Evolutionary conservation across 495 filamentous ascomycete genomes (phyloP).

Genomic region (Neurospora discreta): DNA sequence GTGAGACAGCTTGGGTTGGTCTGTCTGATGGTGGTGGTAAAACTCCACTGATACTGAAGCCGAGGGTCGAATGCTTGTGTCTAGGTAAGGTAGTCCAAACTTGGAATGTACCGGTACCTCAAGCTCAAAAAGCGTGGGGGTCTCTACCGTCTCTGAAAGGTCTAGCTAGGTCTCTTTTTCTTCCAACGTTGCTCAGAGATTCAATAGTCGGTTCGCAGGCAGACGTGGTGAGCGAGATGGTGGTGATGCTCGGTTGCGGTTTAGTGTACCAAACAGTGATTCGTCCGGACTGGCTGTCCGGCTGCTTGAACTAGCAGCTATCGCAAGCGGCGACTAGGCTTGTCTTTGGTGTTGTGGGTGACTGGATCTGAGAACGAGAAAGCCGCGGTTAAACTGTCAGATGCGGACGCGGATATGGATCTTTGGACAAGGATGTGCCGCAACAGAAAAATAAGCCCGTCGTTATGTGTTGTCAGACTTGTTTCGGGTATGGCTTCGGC

Average conservation of each 20-base stretch:
- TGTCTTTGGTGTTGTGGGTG: not conserved
- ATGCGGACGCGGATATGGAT: not conserved
- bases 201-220: not conserved
- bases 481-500: not conserved
- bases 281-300: not conserved
- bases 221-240: not conserved
- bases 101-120: not conserved
- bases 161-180: not conserved
- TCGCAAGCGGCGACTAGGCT: not conserved
- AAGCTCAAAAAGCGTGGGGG: not conserved
- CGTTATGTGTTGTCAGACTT: not conserved
- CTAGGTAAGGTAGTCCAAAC: not conserved
- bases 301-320: not conserved
- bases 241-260: not conserved
- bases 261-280: not conserved
- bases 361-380: not conserved
- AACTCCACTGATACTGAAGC: not conserved
- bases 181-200: not conserved
- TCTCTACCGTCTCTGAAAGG: not conserved
- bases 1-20: not conserved
- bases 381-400: not conserved
- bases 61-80: not conserved
- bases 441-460: not conserved
- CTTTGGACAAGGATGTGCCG: not conserved
- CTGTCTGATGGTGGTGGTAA: not conserved